Base-by-base conservation (phyloP, 805 yeast species). In the Gaillardinia entomophila region DNA sequence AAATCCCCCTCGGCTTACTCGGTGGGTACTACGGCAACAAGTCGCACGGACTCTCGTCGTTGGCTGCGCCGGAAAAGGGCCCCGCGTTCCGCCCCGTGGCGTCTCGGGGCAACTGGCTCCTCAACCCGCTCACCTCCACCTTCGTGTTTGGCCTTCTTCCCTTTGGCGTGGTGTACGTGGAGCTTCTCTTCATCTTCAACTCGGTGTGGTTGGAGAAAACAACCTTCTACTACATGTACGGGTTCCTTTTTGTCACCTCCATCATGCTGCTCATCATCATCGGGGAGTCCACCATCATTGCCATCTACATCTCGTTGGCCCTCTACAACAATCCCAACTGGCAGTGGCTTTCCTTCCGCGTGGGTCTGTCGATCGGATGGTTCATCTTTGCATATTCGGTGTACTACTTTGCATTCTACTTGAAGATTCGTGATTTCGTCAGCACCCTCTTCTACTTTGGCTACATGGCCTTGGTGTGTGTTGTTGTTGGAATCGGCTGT, bases 291-390 rank as follows among this genome's bases (percentile, higher is more conserved):
- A 75, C 89, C 6, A 68, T 86, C 16, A 75, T 86, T 27, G 77
- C 82, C 4, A 69, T 81, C 7, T 86, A 81, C 48, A 50, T 82
- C 27, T 69, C 81, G 27, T 64, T 86, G 46, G 53, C 65, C 2
- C 66, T 68, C 15, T 62, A 73, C 43, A 74, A 71, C 31, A 72
- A 74, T 48, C 73, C 74, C 31, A 61, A 69, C 43, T 88, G 96
- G 96, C 85, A 84, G 51, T 86, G 95, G 95, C 68, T 79, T 43
- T 66, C 87, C 10, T 86, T 85, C 55, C 54, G 75, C 33, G 75
- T 79, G 18, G 85, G 94, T 4, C 51, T 66, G 3, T 77, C 89
- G 36, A 72, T 84, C 30, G 86, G 87, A 19, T 66, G 80, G 67
- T 85, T 82, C 57, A 68, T 87, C 36, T 75, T 75, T 42, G 54